Evolutionary conservation across 768 basidiomycete genomes (phyloP), one percentile per base, ranked within the genome.

Genomic region (Crepidotus variabilis): DNA sequence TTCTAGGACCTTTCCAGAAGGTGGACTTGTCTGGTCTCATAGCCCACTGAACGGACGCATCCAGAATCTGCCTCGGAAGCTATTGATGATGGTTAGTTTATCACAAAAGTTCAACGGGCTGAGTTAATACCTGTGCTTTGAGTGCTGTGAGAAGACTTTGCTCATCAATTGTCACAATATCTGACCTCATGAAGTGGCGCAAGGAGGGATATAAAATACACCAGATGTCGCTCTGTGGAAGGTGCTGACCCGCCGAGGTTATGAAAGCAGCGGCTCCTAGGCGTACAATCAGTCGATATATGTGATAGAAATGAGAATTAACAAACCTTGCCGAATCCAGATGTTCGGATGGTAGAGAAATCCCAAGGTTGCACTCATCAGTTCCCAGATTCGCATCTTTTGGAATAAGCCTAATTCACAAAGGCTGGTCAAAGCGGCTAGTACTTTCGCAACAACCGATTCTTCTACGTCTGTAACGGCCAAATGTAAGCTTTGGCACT

Each of bases 311-410:
- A 16, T 32, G 24, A 54, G 14, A 21, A 14, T 39, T 2, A 35
- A 54, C 71, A n/a, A 24, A 88, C 95, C 91, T 80, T 98, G 92
- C 55, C 94, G 80, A 69, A 98, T 92, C 96, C 96, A 98, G 20
- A 86, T 73, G 67, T 97, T 95, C 0, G 97, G 96, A 69, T 99
- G 97, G 62, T 92, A 96, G 51, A 98, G 73, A 70, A 98, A 95
- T 0, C 91, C 91, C 28, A 94, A 72, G 0, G 88, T 87, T 0
- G 87, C 86, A 52, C 88, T 90, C 85, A 96, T 92, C 34, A 98
- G 77, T 63, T 98, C 97, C 95, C 97, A 98, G 56, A 97, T 86
- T n/a, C 90, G 83, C 85, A 92, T 91, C 71, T 93, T 94, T 70
- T 90, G 87, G 71, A 98, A 91, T 2, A 98, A 72, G 0, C 92